A percentile compares a stretch with the other conserved stretches of the same genome.
These are phyloP conservation scores for Acrocalymma vagum DNA, from an alignment of 2,329 filamentous ascomycete species.

Conservation along the genomic window DNA sequence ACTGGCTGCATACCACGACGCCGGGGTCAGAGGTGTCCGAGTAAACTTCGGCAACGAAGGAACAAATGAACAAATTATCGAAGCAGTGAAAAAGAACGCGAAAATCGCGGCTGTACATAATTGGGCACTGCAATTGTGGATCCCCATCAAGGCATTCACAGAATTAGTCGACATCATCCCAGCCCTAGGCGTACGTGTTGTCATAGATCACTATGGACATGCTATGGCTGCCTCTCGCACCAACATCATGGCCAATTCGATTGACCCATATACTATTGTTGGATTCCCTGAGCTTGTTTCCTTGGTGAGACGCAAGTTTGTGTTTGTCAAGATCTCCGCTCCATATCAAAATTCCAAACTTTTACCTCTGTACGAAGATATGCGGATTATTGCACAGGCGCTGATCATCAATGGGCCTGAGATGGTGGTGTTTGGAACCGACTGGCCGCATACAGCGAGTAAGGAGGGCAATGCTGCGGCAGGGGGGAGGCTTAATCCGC, in stretches of 20 bases:
- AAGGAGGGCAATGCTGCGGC: conserved; percentile 3
- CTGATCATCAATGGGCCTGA: background rate
- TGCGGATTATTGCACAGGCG: background rate
- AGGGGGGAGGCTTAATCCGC: conserved; percentile 1
- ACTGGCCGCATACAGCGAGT: conserved; percentile 7
- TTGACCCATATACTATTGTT: background rate
- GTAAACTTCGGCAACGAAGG: background rate
- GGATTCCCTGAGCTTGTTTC: background rate
- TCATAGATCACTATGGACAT: conserved; percentile 1
- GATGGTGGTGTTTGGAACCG: conserved; percentile 4
- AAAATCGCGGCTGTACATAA: too few species aligned
- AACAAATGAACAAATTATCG: background rate
- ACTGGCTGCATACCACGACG: conserved; percentile 1
- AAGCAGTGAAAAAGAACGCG: too few species aligned
- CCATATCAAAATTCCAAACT: too few species aligned
- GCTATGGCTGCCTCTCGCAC: background rate
- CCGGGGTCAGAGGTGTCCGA: conserved; percentile 2
- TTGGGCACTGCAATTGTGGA: too few species aligned
- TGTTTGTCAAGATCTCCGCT: too few species aligned
- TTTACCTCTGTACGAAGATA: conserved; percentile 1
- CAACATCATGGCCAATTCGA: background rate
- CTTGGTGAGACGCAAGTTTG: conserved; percentile 1
- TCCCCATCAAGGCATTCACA: too few species aligned
- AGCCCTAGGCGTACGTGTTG: conserved; percentile 1
- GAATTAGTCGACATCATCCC: too few species aligned